Percentiles rank a stretch among this genome's conserved stretches.
Evolutionary conservation across 1,284 basidiomycete species (phyloP).

Genomic region (Ganoderma leucocontextum): DNA sequence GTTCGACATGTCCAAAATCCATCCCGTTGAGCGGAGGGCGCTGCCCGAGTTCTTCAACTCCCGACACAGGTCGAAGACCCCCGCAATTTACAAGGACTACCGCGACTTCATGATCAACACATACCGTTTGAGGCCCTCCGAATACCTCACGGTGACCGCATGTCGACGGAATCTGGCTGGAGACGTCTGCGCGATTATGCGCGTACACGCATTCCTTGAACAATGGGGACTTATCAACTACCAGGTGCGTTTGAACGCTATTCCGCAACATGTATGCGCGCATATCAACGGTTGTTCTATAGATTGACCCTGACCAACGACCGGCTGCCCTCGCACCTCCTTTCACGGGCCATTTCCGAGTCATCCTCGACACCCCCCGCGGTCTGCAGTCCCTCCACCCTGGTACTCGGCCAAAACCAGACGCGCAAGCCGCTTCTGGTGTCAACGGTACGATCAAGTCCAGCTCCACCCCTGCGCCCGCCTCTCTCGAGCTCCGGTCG

Average conservation of each 20-base stretch:
- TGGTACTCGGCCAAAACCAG: slow-evolving; percentile 71
- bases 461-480: slow-evolving; percentile 57
- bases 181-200: slow-evolving; percentile 98
- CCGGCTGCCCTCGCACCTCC: slow-evolving; percentile 95
- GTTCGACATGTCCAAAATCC: slow-evolving; percentile 96
- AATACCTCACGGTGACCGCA: slow-evolving; percentile 98
- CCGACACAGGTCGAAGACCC: slow-evolving; percentile 94
- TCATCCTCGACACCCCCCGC: slow-evolving; percentile 96
- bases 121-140: slow-evolving; percentile 92
- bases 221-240: slow-evolving; percentile 99
- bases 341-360: slow-evolving; percentile 98
- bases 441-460: slow-evolving; percentile 62
- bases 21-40: slow-evolving; percentile 91
- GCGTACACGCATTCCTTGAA: slow-evolving; percentile 98
- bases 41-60: slow-evolving; percentile 99
- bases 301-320: slow-evolving; percentile 98
- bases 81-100: slow-evolving; percentile 98
- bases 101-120: slow-evolving; percentile 99
- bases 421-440: slow-evolving; percentile 47
- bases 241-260: slow-evolving; percentile 67
- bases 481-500: slow-evolving; percentile 85
- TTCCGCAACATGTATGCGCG: neutral
- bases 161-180: slow-evolving; percentile 96
- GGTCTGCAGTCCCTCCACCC: slow-evolving; percentile 96
- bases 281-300: slow-evolving; percentile 21